Conservation (phyloP, 345 rosid species). For the Dipteronia dyeriana region DNA sequence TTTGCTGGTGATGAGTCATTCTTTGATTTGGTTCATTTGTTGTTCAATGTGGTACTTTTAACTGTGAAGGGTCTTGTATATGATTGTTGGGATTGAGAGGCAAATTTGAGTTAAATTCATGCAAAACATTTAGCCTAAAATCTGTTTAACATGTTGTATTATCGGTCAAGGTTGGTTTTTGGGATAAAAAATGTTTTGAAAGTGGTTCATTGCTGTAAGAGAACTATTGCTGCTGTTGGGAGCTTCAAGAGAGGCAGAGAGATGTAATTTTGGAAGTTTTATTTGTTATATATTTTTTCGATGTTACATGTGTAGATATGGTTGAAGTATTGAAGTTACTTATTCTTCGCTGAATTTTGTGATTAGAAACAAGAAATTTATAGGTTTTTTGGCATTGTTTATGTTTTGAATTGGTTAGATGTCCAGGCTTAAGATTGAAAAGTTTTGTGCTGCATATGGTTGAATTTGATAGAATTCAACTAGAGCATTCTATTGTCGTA, state of each 20-base stretch:
- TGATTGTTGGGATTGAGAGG: no score
- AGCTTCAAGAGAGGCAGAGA: no score
- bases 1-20: neutral
- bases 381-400: neutral
- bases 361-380: neutral
- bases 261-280: no score
- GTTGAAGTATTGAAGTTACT: neutral
- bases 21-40: neutral
- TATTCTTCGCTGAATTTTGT: neutral
- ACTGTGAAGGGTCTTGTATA: no score
- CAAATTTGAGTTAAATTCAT: no score
- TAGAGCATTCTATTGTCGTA: neutral
- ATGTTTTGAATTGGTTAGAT: neutral
- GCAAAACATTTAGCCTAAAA: neutral
- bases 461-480: neutral
- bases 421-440: neutral
- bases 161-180: neutral
- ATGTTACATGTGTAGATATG: neutral
- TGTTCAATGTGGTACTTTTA: neutral
- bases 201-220: slow-evolving; percentile 7
- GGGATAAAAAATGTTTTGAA: neutral
- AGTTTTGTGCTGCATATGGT: neutral
- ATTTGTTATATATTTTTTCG: neutral
- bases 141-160: neutral
- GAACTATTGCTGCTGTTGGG: neutral